Evolutionary conservation across 495 filamentous ascomycete genomes (phyloP), one percentile per base, ranked within the genome.

Genomic region (Gamarada debralockiae): DNA sequence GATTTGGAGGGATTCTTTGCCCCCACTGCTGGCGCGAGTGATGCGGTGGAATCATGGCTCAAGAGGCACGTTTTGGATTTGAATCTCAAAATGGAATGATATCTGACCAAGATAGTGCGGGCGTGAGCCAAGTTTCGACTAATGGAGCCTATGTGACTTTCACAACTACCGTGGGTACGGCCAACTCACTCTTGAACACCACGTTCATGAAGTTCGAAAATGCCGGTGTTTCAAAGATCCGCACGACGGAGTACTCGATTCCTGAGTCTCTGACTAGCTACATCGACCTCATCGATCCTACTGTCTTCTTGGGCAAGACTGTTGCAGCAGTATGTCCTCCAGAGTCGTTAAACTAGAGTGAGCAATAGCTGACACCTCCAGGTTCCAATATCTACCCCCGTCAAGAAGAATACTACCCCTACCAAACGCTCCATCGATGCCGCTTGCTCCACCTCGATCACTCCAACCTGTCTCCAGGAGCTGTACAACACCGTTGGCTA

Each of bases 201-300:
- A 71, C 38, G 23, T 84, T 73, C 55, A 64, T 61, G 43, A 69
- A 67, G 50, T 74, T 63, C 18, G 43, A 70, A 61, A 66, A 67
- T 45, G 52, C 63, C 45, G 46, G 56, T 49, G 18, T 69, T 58
- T 33, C 70, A 31, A 74, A 76, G 48, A 47, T 69, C 49, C 74
- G 84, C 10, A 80, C 84, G 3, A 77, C 78, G n/a, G 59, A 72
- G 37, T 87, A 88, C 67, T 82, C 80, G 10, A 72, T 89, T 3
- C 85, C 85, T 0, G 73, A 79, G 46, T 63, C 73, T 5, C 62
- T 89, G 21, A 62, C 62, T 20, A 48, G 60, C 3, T 64, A 71
- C 55, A 75, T 86, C 48, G 75, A 82, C 44, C 65, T 85, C 42
- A 75, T 86, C 49, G 70, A 76, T 40, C 83, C 83, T 0, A 83